These are phyloP conservation scores for Pyracantha coccinea DNA, from an alignment of 331 rosid species.

Conservation along the genomic window DNA sequence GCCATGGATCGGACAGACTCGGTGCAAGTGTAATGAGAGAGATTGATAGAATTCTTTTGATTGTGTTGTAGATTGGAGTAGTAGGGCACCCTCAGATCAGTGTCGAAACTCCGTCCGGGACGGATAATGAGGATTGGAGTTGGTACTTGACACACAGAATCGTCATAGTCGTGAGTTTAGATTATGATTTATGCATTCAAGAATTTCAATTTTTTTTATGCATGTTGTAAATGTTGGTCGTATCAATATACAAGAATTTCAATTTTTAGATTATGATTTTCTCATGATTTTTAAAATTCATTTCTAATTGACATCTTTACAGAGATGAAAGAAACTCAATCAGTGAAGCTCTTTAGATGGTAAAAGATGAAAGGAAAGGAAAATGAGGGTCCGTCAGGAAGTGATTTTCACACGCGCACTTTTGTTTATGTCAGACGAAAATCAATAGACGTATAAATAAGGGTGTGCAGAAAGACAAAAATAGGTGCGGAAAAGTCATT, in stretches of 20 bases:
- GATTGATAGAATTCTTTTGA: not conserved
- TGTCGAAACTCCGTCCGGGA: not conserved
- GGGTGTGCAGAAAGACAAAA: too few relatives aligned
- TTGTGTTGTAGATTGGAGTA: not conserved
- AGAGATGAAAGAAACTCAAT: not conserved
- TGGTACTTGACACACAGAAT: not conserved
- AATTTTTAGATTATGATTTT: not conserved
- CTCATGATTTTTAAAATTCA: not conserved
- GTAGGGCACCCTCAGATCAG: not conserved
- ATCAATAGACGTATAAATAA: too few relatives aligned
- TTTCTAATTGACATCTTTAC: too few relatives aligned
- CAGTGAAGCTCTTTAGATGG: too few relatives aligned
- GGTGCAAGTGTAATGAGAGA: not conserved
- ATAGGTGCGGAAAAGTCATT: too few relatives aligned
- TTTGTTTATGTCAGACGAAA: too few relatives aligned
- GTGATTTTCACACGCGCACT: too few relatives aligned
- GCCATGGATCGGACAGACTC: not conserved
- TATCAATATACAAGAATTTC: not conserved
- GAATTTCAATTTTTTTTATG: not conserved
- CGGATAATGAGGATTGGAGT: not conserved
- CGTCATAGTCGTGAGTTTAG: not conserved
- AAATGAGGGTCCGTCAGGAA: too few relatives aligned
- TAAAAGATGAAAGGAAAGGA: too few relatives aligned
- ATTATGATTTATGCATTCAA: not conserved
- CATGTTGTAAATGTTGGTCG: not conserved